Percentiles rank a stretch among this genome's conserved stretches.
These are phyloP conservation scores for Nicotiana rustica DNA, from an alignment of 305 asterid genomes.

Conservation along the genomic window DNA sequence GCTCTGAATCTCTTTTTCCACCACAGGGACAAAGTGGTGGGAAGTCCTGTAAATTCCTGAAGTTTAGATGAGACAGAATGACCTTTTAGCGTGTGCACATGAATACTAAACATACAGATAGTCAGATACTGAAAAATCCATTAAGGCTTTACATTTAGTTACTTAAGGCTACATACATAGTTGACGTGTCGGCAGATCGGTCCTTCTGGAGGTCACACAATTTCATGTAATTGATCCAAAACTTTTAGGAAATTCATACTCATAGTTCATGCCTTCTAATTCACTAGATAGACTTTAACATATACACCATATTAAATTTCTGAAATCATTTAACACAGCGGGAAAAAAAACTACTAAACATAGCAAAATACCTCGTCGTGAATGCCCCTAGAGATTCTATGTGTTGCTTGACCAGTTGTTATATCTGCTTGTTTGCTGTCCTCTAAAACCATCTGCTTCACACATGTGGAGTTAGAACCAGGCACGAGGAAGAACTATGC, in stretches of 20 bases:
- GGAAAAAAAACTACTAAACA: too few species aligned
- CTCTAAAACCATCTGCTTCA: constrained; percentile 65
- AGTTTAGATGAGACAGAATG: background rate
- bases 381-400: constrained; percentile 81
- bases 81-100: background rate
- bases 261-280: too few species aligned
- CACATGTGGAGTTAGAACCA: constrained; percentile 22
- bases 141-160: too few species aligned
- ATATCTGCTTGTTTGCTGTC: constrained; percentile 82
- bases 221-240: too few species aligned
- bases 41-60: background rate
- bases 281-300: too few species aligned
- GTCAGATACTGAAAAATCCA: background rate
- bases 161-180: too few species aligned
- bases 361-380: constrained; percentile 67
- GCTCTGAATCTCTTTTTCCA: background rate
- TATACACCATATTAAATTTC: background rate
- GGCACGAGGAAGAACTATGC: background rate
- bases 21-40: background rate
- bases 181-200: too few species aligned
- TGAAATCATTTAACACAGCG: background rate
- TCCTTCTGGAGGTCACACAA: too few species aligned
- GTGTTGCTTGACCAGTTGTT: constrained; percentile 88
- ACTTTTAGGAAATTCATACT: too few species aligned
- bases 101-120: background rate